These are phyloP conservation scores for Canna indica DNA, from an alignment of 176 grass and related monocot genomes.

Conservation along the genomic window DNA sequence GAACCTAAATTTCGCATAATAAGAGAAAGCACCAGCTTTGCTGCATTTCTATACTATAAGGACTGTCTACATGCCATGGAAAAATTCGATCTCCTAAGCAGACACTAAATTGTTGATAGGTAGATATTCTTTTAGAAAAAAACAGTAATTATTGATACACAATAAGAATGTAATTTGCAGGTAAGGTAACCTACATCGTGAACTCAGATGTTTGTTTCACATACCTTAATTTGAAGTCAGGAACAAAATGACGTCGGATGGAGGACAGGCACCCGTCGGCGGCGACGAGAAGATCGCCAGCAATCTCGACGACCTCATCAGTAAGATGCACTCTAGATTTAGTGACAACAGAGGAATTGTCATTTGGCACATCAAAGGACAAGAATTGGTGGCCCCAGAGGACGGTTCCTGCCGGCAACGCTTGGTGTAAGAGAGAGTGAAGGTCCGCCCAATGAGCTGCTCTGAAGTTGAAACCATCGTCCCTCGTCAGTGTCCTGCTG, in stretches of 20 bases:
- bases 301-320: slow-evolving; percentile 39
- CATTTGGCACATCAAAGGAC: slow-evolving; percentile 36
- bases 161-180: too few species aligned
- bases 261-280: slow-evolving; percentile 63
- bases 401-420: slow-evolving; percentile 44
- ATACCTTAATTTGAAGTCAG: slow-evolving; percentile 60
- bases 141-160: neutral
- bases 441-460: slow-evolving; percentile 79
- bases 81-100: too few species aligned
- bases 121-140: neutral
- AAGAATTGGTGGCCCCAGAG: slow-evolving; percentile 71
- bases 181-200: neutral
- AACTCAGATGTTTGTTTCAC: neutral
- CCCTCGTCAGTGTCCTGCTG: slow-evolving; percentile 49
- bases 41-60: too few species aligned
- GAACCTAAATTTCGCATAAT: too few species aligned
- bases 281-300: slow-evolving; percentile 59
- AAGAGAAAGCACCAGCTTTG: too few species aligned
- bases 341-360: slow-evolving; percentile 26
- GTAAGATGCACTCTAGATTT: slow-evolving; percentile 37
- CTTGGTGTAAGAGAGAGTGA: slow-evolving; percentile 41
- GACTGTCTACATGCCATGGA: too few species aligned
- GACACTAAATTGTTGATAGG: neutral
- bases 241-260: slow-evolving; percentile 59
- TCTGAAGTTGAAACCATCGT: slow-evolving; percentile 51